These are phyloP conservation scores for Alternaria conjuncta DNA, from an alignment of 2,329 filamentous ascomycete genomes.

Conservation along the genomic window DNA sequence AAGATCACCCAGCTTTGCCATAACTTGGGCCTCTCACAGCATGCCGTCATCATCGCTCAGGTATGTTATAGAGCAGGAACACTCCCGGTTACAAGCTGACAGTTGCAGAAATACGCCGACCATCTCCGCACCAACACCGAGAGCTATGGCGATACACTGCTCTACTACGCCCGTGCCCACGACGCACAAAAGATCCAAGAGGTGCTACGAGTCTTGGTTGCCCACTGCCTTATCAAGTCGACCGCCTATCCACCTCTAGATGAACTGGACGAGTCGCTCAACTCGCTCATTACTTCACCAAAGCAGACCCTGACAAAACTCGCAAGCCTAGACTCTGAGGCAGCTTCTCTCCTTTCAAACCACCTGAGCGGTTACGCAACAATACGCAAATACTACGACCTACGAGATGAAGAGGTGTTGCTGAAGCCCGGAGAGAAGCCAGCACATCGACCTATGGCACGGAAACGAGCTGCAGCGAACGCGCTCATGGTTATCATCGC, in stretches of 20 bases:
- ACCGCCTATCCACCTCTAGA: constrained; percentile 74
- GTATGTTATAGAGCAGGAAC: constrained; percentile 57
- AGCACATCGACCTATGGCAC: constrained; percentile 60
- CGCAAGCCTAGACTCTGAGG: constrained; percentile 77
- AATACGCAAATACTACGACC: constrained; percentile 85
- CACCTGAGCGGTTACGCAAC: constrained; percentile 93
- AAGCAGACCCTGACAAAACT: constrained; percentile 74
- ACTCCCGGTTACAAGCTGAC: constrained; percentile 21
- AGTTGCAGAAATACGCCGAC: constrained; percentile 77
- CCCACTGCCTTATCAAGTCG: constrained; percentile 85
- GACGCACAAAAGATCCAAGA: constrained; percentile 79
- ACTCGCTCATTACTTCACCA: constrained; percentile 72
- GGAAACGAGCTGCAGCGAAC: constrained; percentile 73
- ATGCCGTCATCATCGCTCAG: constrained; percentile 82
- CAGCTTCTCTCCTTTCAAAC: constrained; percentile 81
- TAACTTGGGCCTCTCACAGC: constrained; percentile 76
- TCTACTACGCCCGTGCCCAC: constrained; percentile 90
- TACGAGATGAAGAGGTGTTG: constrained; percentile 72
- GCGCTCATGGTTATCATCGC: constrained; percentile 83
- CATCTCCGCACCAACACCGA: constrained; percentile 73
- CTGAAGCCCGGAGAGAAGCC: constrained; percentile 48
- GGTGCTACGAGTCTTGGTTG: constrained; percentile 84
- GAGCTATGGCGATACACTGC: constrained; percentile 82
- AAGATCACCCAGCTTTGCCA: constrained; percentile 81
- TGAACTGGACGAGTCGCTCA: constrained; percentile 76